These are phyloP conservation scores for Themeda triandra DNA, from an alignment of 176 grass and related monocot genomes.

Conservation along the genomic window DNA sequence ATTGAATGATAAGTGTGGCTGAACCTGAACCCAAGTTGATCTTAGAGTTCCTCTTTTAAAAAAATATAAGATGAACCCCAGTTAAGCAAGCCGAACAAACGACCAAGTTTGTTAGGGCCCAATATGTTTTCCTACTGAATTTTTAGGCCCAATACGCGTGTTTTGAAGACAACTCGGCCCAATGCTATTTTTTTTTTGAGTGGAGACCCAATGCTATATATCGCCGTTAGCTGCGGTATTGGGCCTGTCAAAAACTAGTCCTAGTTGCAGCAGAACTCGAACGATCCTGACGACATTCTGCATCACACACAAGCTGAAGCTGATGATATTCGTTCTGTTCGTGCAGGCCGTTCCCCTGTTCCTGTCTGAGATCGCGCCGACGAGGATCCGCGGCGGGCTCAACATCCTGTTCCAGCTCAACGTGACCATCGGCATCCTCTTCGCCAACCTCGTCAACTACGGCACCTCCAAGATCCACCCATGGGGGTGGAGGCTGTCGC, in stretches of 20 bases:
- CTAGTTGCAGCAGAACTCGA: too few species aligned
- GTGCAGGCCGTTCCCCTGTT: constrained; percentile 72
- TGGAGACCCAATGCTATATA: too few species aligned
- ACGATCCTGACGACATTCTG: neutral
- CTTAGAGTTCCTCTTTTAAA: too few species aligned
- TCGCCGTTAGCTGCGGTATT: too few species aligned
- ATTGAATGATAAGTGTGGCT: neutral
- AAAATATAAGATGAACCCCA: too few species aligned
- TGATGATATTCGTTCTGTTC: too few species aligned
- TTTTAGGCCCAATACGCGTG: neutral
- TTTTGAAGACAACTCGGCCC: neutral
- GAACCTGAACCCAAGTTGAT: too few species aligned
- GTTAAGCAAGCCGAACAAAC: too few species aligned
- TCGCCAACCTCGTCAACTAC: constrained; percentile 26
- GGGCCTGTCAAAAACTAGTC: neutral
- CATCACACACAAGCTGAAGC: neutral
- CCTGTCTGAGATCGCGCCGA: constrained; percentile 77
- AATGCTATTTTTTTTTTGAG: neutral
- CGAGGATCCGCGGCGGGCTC: constrained; percentile 68
- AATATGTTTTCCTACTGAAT: neutral
- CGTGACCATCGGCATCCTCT: constrained; percentile 26
- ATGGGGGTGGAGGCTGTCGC: constrained; percentile 80
- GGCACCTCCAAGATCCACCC: constrained; percentile 56
- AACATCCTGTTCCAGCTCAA: constrained; percentile 97
- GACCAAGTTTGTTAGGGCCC: neutral